Evolutionary conservation across 2,329 filamentous ascomycete species (phyloP).

Genomic region (Colletotrichum viniferum): DNA sequence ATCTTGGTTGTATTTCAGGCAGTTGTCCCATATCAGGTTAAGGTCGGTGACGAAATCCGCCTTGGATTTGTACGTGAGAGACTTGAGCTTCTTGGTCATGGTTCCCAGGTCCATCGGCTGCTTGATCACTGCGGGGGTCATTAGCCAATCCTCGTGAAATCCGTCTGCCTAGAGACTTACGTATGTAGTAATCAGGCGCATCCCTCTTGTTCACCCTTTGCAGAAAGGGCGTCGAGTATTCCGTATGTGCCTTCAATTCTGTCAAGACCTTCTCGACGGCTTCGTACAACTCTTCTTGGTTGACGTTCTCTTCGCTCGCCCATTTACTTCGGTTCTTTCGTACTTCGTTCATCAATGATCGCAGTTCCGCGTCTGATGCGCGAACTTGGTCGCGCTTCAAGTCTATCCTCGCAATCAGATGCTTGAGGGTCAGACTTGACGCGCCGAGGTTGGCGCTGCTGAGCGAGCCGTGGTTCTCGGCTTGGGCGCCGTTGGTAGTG

Average conservation of each 20-base stretch:
- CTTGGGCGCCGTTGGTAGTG: slow-evolving; percentile 52
- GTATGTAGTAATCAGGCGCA: slow-evolving; percentile 90
- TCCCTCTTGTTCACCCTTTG: slow-evolving; percentile 96
- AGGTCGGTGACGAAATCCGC: slow-evolving; percentile 93
- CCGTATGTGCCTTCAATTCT: slow-evolving; percentile 94
- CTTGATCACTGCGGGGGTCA: slow-evolving; percentile 72
- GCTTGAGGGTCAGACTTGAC: slow-evolving; percentile 94
- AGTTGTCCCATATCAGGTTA: slow-evolving; percentile 96
- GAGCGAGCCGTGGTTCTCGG: slow-evolving; percentile 81
- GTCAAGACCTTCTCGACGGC: slow-evolving; percentile 95
- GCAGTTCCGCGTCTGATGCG: slow-evolving; percentile 90
- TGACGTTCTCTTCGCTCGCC: slow-evolving; percentile 97
- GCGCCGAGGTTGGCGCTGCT: slow-evolving; percentile 95
- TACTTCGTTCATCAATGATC: slow-evolving; percentile 94
- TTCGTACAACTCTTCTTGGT: slow-evolving; percentile 97
- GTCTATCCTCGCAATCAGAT: slow-evolving; percentile 95
- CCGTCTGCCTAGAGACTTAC: slow-evolving; percentile 56
- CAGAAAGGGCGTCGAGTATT: slow-evolving; percentile 95
- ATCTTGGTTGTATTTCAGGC: slow-evolving; percentile 92
- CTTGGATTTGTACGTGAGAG: slow-evolving; percentile 82
- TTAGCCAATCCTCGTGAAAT: slow-evolving; percentile 25
- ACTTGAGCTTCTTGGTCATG: slow-evolving; percentile 97
- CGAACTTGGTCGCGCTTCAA: slow-evolving; percentile 87
- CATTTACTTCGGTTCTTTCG: slow-evolving; percentile 98
- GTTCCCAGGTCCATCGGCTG: slow-evolving; percentile 96